Evolutionary conservation across 179 eudicot genomes (phyloP), one percentile per base, ranked within the genome.

Genomic region (Camellia oleifera): DNA sequence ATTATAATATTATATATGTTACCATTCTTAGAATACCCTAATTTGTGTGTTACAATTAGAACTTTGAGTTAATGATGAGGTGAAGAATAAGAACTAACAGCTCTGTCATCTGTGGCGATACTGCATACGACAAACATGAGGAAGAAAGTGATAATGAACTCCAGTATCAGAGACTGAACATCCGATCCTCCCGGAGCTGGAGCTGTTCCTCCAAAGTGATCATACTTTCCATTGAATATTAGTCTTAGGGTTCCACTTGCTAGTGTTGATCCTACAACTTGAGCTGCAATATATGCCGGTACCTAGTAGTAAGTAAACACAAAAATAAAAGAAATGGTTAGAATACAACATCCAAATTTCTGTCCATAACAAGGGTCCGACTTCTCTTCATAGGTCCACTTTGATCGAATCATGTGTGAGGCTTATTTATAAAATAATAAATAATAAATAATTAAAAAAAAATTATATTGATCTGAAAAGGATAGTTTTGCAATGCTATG

Each of bases 71-170:
- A 64, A 50, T n/a, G 4, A 61, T 57, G 15, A 76, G 56, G 23
- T 1, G 40, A 62, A 12, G 63, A 48, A 54, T 15, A 11, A 32
- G 14, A 7, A 86, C 89, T 85, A 9, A 92, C 98, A 74, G 98
- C 97, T 78, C 97, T 87, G 77, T 88, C 89, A 77, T 92, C 97
- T 1, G 98, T 92, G 79, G 98, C 94, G 3, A 94, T 94, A 4
- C 91, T 92, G 9, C 93, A 94, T 9, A 94, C 88, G 80, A 94
- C 97, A 50, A 94, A 94, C 98, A 94, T 92, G 74, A 93, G 97
- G 74, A 83, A 92, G 81, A 92, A 93, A 5, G 98, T 92, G 86
- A 92, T 91, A 11, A 93, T 87, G 76, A 90, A 93, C 61, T 93
- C 98, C 12, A 93, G 23, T 20, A 88, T 88, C 6, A 93, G 79